Evolutionary conservation across 305 asterid genomes (phyloP).

Genomic region (Fraxinus floribunda): DNA sequence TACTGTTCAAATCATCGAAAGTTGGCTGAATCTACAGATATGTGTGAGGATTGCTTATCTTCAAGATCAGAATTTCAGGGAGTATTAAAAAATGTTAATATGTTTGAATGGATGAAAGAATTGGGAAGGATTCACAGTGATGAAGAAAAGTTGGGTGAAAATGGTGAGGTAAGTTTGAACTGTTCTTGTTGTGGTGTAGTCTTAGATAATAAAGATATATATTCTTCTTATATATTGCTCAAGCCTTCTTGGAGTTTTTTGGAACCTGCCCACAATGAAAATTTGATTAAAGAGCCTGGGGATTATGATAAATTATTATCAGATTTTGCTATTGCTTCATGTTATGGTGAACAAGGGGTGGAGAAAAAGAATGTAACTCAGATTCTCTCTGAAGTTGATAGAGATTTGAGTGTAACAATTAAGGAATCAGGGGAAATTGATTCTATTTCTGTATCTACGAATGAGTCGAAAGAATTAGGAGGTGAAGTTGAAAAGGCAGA

Average conservation of each 20-base stretch:
- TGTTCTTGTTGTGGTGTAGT: slow-evolving; percentile 84
- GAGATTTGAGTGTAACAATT: slow-evolving; percentile 10
- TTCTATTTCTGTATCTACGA: slow-evolving; percentile 8
- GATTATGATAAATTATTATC: slow-evolving; percentile 17
- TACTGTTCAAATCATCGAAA: slow-evolving; percentile 69
- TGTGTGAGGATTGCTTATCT: slow-evolving; percentile 88
- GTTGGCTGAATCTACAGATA: slow-evolving; percentile 51
- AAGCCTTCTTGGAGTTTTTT: slow-evolving; percentile 70
- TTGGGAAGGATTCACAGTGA: slow-evolving; percentile 34
- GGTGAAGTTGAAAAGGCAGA: not conserved
- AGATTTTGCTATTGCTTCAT: slow-evolving; percentile 18
- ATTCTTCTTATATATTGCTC: slow-evolving; percentile 52
- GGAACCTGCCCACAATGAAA: slow-evolving; percentile 24
- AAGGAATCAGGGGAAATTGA: slow-evolving; percentile 15
- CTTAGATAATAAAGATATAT: slow-evolving; percentile 28
- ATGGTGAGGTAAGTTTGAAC: slow-evolving; percentile 45
- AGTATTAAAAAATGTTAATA: slow-evolving; percentile 27
- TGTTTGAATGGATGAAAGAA: slow-evolving; percentile 35
- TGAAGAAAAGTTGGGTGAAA: slow-evolving; percentile 41
- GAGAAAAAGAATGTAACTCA: slow-evolving; percentile 16
- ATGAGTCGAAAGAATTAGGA: not conserved
- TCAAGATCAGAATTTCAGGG: slow-evolving; percentile 45
- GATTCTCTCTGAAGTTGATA: slow-evolving; percentile 26
- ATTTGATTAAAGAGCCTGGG: slow-evolving; percentile 27
- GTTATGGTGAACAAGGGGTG: slow-evolving; percentile 14